phyloP scores from a whole-genome alignment of 2,329 filamentous ascomycete genomes.

The Dothidotthia symphoricarpi region DNA sequence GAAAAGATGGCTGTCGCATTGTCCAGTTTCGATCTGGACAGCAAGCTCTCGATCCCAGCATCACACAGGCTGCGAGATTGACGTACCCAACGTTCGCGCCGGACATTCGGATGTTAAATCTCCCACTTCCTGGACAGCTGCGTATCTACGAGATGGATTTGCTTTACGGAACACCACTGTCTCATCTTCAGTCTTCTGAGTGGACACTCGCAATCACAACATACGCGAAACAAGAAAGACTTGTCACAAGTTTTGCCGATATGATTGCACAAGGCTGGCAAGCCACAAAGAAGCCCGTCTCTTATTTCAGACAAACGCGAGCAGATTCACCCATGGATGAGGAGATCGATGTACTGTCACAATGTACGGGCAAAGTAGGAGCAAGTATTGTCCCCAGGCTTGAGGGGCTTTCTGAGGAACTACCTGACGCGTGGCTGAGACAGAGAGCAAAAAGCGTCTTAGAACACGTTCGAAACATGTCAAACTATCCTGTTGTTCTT shows the following conservation, averaged over 20 bases:
- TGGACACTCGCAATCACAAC: background rate
- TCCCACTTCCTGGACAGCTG: conserved; percentile 13
- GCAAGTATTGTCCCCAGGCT: conserved; percentile 27
- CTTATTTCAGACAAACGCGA: conserved; percentile 4
- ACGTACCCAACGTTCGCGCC: conserved; percentile 29
- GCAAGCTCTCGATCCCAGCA: conserved; percentile 23
- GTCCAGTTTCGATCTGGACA: conserved; percentile 30
- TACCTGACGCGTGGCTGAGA: conserved; percentile 26
- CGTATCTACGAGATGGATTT: conserved; percentile 27
- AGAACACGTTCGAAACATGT: conserved; percentile 47
- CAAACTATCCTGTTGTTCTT: conserved; percentile 53
- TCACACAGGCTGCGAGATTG: conserved; percentile 16
- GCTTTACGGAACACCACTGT: conserved; percentile 26
- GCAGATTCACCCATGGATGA: conserved; percentile 23
- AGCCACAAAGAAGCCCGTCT: background rate
- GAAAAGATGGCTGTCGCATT: too few species aligned
- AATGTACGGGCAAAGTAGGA: conserved; percentile 33
- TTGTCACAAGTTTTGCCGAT: conserved; percentile 31
- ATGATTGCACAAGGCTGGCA: conserved; percentile 30
- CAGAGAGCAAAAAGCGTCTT: conserved; percentile 16
- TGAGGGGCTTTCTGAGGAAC: conserved; percentile 15
- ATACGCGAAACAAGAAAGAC: conserved; percentile 14
- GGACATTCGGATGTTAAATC: conserved; percentile 5
- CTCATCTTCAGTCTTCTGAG: conserved; percentile 9
- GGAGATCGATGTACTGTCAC: conserved; percentile 7